These are phyloP conservation scores for Suhomyces atakaporum DNA, from an alignment of 1,139 yeast species.

Conservation along the genomic window DNA sequence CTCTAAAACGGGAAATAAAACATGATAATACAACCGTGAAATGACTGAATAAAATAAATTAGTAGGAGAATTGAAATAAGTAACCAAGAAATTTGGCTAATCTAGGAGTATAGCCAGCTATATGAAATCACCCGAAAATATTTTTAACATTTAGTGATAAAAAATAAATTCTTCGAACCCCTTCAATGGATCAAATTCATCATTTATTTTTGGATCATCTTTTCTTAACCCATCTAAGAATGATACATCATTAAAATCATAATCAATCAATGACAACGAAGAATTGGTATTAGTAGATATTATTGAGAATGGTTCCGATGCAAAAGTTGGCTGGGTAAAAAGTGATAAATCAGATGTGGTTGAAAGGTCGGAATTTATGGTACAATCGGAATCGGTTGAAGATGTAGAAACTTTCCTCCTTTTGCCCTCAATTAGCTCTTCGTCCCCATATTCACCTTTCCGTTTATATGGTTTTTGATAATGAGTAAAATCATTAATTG, in stretches of 20 bases:
- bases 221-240: background rate
- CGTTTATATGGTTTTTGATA: constrained; percentile 7
- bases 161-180: constrained; percentile 3
- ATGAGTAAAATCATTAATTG: constrained; percentile 21
- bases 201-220: background rate
- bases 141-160: background rate
- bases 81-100: background rate
- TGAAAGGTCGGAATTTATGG: constrained; percentile 2
- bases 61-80: constrained; percentile 5
- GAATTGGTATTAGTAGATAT: constrained; percentile 4
- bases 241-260: background rate
- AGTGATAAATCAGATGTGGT: constrained; percentile 2
- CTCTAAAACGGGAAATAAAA: background rate
- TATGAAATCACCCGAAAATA: background rate
- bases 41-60: background rate
- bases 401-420: constrained; percentile 12
- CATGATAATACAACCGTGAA: constrained; percentile 3
- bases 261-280: constrained; percentile 5
- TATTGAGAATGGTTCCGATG: constrained; percentile 1
- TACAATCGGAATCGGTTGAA: constrained; percentile 1
- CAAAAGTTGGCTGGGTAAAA: constrained; percentile 1
- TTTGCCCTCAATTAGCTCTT: constrained; percentile 1
- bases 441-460: no score
- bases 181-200: background rate
- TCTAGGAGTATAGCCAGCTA: background rate